Conservation (phyloP, 345 rosid species). For the Citrus medica region DNA sequence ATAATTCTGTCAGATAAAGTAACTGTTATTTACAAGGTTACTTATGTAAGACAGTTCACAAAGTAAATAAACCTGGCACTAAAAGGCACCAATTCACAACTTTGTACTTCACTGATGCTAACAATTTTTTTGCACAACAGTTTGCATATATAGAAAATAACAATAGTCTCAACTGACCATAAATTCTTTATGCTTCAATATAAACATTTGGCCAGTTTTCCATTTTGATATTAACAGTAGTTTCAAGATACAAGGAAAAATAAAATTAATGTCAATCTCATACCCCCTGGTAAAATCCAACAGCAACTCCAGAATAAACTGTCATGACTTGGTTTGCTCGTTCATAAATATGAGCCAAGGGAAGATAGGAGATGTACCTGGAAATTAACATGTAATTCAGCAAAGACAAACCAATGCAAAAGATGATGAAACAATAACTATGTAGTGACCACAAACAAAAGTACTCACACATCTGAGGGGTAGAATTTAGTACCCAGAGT, state of each 20-base stretch:
- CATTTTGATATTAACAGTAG: neutral
- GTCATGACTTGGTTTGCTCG: conserved; percentile 62
- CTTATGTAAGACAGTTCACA: conserved; percentile 1
- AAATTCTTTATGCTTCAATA: neutral
- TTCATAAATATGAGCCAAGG: conserved; percentile 95
- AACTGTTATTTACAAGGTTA: neutral
- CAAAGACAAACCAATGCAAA: conserved; percentile 7
- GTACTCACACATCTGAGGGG: conserved; percentile 87
- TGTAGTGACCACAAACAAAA: neutral
- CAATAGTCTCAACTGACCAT: neutral
- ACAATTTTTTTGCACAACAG: neutral
- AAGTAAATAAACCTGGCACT: neutral
- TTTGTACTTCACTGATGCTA: neutral
- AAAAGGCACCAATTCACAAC: neutral
- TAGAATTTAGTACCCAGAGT: conserved; percentile 38
- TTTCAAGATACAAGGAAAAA: neutral
- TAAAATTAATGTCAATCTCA: conserved; percentile 16
- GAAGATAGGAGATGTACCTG: conserved; percentile 96
- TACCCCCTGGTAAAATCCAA: conserved; percentile 99
- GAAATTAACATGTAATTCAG: conserved; percentile 16
- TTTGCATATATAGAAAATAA: neutral
- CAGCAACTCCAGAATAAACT: conserved; percentile 72
- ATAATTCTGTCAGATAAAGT: neutral
- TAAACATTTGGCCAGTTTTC: neutral
- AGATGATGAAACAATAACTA: conserved; percentile 1